phyloP scores from a whole-genome alignment of 495 filamentous ascomycete species.

The Penicillium waksmanii region DNA sequence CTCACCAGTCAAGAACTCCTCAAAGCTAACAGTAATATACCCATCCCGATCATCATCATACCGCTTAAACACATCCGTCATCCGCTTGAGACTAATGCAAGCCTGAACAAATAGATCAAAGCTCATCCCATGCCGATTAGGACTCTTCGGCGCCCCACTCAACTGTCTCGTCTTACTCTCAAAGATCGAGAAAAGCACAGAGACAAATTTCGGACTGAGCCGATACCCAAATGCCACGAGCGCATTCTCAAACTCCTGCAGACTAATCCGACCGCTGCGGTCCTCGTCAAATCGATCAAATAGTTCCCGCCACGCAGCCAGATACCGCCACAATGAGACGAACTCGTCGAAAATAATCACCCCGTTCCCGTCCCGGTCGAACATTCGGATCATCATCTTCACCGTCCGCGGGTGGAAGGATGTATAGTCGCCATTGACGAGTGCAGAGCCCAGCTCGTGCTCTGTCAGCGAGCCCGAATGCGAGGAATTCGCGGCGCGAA shows the following conservation, averaged over 20 bases:
- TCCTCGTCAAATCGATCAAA: slow-evolving; percentile 97
- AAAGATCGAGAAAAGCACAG: slow-evolving; percentile 75
- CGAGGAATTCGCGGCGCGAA: slow-evolving; percentile 86
- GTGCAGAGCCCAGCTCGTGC: slow-evolving; percentile 82
- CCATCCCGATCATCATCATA: slow-evolving; percentile 98
- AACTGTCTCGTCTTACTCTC: slow-evolving; percentile 51
- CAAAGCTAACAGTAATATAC: slow-evolving; percentile 81
- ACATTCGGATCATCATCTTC: slow-evolving; percentile 99
- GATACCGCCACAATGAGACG: slow-evolving; percentile 89
- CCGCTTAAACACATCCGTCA: slow-evolving; percentile 99
- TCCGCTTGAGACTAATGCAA: slow-evolving; percentile 92
- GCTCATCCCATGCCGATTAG: slow-evolving; percentile 69
- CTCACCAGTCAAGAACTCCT: slow-evolving; percentile 74
- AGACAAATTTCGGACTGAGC: slow-evolving; percentile 79
- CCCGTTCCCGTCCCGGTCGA: slow-evolving; percentile 83
- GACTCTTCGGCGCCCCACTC: slow-evolving; percentile 26
- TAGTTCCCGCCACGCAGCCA: slow-evolving; percentile 88
- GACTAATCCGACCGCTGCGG: slow-evolving; percentile 80
- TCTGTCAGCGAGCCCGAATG: slow-evolving; percentile 84
- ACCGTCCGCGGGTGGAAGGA: slow-evolving; percentile 96
- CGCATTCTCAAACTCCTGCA: slow-evolving; percentile 87
- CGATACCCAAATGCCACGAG: slow-evolving; percentile 94
- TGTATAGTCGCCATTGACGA: slow-evolving; percentile 96
- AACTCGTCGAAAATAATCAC: slow-evolving; percentile 96
- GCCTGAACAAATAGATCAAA: slow-evolving; percentile 98